A percentile compares a stretch with the other conserved stretches of the same genome.
Conservation (phyloP, 1,284 basidiomycete species). For the Ganoderma multipileum region DNA sequence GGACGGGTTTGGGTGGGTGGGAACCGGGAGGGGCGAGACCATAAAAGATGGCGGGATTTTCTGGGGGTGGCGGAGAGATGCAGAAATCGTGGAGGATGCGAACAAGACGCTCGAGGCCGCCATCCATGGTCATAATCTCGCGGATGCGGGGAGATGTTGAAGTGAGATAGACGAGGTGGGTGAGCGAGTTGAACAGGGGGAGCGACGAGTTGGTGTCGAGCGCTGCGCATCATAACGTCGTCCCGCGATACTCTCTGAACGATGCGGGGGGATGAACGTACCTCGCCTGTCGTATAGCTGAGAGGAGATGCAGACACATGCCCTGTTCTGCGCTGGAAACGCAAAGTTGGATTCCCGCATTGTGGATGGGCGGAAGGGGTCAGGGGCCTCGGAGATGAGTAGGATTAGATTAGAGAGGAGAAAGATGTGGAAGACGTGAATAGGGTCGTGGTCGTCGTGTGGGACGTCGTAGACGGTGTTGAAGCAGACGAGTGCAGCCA, state of each 20-base stretch:
- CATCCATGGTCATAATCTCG: slow-evolving; percentile 98
- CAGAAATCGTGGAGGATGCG: slow-evolving; percentile 92
- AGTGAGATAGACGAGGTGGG: slow-evolving; percentile 96
- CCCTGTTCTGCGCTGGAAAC: slow-evolving; percentile 94
- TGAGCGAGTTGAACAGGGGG: slow-evolving; percentile 96
- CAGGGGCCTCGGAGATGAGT: slow-evolving; percentile 3
- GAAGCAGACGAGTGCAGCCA: slow-evolving; percentile 31
- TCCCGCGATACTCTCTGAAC: slow-evolving; percentile 14
- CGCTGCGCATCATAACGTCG: slow-evolving; percentile 56
- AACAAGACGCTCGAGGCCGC: slow-evolving; percentile 95
- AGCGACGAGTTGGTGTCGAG: slow-evolving; percentile 92
- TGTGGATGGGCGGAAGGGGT: slow-evolving; percentile 7
- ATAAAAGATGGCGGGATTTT: slow-evolving; percentile 75
- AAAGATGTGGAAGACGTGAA: slow-evolving; percentile 9
- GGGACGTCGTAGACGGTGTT: slow-evolving; percentile 30
- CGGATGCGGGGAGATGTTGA: slow-evolving; percentile 97
- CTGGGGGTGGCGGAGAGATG: slow-evolving; percentile 76
- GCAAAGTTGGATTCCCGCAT: slow-evolving; percentile 99
- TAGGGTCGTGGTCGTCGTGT: slow-evolving; percentile 23
- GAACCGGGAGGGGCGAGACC: slow-evolving; percentile 70
- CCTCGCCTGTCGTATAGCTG: slow-evolving; percentile 96
- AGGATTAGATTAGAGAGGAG: not conserved
- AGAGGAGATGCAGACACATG: slow-evolving; percentile 93
- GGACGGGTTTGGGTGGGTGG: slow-evolving; percentile 57
- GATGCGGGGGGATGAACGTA: slow-evolving; percentile 43